These are phyloP conservation scores for Bryoglossum gracile DNA, from an alignment of 495 filamentous ascomycete genomes.

Conservation along the genomic window DNA sequence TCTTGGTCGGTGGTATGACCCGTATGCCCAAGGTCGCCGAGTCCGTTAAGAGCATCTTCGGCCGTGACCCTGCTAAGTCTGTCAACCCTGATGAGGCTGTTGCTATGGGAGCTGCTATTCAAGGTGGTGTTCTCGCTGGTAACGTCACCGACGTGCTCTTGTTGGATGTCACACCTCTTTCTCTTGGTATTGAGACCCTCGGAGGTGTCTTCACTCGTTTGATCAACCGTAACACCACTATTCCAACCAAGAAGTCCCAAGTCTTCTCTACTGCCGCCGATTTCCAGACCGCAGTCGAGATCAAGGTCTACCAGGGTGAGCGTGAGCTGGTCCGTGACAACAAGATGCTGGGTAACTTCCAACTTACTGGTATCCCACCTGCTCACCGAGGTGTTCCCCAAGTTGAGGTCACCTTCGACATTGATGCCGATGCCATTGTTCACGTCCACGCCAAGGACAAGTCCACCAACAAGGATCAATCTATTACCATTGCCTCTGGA, in stretches of 20 bases:
- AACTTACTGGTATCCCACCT: constrained; percentile 95
- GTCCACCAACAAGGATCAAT: constrained; percentile 98
- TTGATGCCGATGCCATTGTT: constrained; percentile 97
- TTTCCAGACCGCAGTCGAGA: constrained; percentile 99
- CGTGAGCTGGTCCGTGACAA: constrained; percentile 99
- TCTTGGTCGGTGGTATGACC: constrained; percentile 98
- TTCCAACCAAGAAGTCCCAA: constrained; percentile 99
- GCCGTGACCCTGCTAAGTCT: constrained; percentile 95
- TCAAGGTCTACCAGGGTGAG: constrained; percentile 99
- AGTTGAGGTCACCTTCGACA: constrained; percentile 98
- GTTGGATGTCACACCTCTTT: constrained; percentile 94
- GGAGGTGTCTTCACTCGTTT: constrained; percentile 98
- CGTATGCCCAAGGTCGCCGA: constrained; percentile 99
- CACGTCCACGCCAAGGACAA: constrained; percentile 99
- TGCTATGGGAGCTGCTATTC: constrained; percentile 95
- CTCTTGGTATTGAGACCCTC: constrained; percentile 98
- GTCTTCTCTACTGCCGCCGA: constrained; percentile 97
- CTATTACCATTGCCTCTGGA: constrained; percentile 96
- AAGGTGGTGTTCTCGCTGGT: constrained; percentile 94
- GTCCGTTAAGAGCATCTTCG: constrained; percentile 95
- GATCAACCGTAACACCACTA: constrained; percentile 99
- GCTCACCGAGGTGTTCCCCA: constrained; percentile 97
- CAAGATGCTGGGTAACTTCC: constrained; percentile 99
- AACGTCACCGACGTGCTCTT: constrained; percentile 95
- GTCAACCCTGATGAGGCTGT: constrained; percentile 99